These are phyloP conservation scores for Triticum timopheevii DNA, from an alignment of 176 grass and related monocot genomes.

Conservation along the genomic window DNA sequence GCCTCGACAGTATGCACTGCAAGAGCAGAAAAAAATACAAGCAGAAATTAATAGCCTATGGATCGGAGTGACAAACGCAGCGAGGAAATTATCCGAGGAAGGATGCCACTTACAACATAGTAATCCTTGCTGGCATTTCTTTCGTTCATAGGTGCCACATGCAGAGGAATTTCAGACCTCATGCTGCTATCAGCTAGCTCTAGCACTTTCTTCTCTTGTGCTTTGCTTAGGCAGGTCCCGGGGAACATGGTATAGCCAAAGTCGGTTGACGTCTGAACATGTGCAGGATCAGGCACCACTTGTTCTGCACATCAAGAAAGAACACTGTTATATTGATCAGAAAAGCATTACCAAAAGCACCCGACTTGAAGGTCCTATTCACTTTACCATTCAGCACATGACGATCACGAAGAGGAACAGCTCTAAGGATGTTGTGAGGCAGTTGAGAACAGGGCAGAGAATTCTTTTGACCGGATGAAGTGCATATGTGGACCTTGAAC, in stretches of 20 bases:
- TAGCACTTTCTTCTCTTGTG: neutral
- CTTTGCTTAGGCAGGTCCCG: neutral
- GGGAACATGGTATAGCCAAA: neutral
- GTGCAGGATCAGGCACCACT: neutral
- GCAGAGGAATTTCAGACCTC: neutral
- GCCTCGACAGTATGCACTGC: neutral
- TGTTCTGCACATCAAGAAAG: neutral
- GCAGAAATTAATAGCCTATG: too few species aligned
- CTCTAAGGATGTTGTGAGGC: neutral
- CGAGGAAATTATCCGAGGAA: too few species aligned
- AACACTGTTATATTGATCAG: too few species aligned
- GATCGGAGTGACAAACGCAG: neutral
- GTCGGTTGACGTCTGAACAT: neutral
- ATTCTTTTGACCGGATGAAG: neutral
- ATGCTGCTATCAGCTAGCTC: neutral
- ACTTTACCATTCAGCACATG: neutral
- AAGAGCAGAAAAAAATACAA: neutral
- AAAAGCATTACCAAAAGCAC: too few species aligned
- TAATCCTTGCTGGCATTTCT: neutral
- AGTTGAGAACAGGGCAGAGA: neutral
- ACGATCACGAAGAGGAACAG: neutral
- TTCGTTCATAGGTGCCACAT: neutral
- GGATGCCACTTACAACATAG: neutral
- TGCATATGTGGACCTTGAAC: slow-evolving; percentile 35
- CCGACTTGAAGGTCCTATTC: neutral